Percentiles rank a stretch among this genome's conserved stretches.
These are phyloP conservation scores for Phaseolus coccineus DNA, from an alignment of 331 rosid species.

Conservation along the genomic window DNA sequence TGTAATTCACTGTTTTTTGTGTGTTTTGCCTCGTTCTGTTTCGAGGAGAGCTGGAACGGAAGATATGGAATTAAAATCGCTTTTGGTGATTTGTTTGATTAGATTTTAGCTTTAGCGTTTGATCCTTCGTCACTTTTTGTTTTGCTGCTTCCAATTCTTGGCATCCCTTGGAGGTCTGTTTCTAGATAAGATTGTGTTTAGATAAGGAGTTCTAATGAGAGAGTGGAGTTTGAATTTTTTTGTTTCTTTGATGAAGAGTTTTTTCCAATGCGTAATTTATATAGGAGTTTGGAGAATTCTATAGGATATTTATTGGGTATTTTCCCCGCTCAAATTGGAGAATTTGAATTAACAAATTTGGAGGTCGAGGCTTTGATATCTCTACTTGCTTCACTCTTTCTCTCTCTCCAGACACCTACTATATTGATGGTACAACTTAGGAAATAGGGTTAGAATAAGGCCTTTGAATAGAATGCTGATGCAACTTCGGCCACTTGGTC, in stretches of 20 bases:
- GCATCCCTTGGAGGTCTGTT: background rate
- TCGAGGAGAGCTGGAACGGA: background rate
- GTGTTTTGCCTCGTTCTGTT: background rate
- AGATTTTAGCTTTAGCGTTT: constrained; percentile 1
- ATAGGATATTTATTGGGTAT: background rate
- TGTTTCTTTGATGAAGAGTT: background rate
- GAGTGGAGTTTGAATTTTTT: background rate
- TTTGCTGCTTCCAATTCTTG: background rate
- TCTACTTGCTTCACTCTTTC: background rate
- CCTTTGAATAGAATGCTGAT: background rate
- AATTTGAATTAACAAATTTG: background rate
- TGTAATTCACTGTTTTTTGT: too few relatives aligned
- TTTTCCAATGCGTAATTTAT: background rate
- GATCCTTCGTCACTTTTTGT: background rate
- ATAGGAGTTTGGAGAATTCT: constrained; percentile 9
- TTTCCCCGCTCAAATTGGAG: background rate
- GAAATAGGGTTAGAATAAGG: background rate
- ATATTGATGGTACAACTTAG: background rate
- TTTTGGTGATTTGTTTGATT: constrained; percentile 7
- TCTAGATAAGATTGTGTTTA: background rate
- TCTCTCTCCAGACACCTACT: background rate
- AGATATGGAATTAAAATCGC: background rate
- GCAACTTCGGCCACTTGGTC: background rate
- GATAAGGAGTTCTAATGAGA: constrained; percentile 15
- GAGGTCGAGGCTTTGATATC: background rate